phyloP scores from a whole-genome alignment of 176 grass and related monocot species.

The Otatea glauca region DNA sequence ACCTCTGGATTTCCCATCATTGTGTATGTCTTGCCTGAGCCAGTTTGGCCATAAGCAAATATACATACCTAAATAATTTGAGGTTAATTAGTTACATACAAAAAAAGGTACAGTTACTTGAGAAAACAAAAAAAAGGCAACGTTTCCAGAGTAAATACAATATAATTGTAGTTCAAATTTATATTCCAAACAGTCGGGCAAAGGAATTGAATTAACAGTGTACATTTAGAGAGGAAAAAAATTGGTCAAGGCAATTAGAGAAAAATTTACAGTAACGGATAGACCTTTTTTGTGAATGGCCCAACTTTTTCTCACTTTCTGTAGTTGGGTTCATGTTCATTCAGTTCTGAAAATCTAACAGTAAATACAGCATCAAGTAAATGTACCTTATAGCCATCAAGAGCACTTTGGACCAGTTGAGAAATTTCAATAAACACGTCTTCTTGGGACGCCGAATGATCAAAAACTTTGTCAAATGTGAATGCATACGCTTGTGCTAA shows the following conservation, averaged over 20 bases:
- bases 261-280: neutral
- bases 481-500: conserved; percentile 84
- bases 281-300: neutral
- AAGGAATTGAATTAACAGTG: neutral
- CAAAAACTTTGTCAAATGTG: conserved; percentile 92
- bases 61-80: conserved; percentile 77
- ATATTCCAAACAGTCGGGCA: neutral
- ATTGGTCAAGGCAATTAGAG: neutral
- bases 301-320: neutral
- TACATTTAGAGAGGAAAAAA: neutral
- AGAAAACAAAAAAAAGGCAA: neutral
- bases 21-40: conserved; percentile 92
- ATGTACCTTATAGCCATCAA: conserved; percentile 96
- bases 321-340: neutral
- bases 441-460: conserved; percentile 77
- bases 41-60: conserved; percentile 98
- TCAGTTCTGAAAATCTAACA: conserved; percentile 1
- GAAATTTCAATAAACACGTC: conserved; percentile 94
- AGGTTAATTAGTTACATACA: neutral
- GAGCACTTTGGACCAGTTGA: conserved; percentile 84
- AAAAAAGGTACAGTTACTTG: neutral
- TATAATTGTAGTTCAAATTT: neutral
- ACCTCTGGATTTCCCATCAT: conserved; percentile 85
- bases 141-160: neutral
- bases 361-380: neutral